phyloP scores from a whole-genome alignment of 768 basidiomycete genomes.

The Tricholomella constricta region DNA sequence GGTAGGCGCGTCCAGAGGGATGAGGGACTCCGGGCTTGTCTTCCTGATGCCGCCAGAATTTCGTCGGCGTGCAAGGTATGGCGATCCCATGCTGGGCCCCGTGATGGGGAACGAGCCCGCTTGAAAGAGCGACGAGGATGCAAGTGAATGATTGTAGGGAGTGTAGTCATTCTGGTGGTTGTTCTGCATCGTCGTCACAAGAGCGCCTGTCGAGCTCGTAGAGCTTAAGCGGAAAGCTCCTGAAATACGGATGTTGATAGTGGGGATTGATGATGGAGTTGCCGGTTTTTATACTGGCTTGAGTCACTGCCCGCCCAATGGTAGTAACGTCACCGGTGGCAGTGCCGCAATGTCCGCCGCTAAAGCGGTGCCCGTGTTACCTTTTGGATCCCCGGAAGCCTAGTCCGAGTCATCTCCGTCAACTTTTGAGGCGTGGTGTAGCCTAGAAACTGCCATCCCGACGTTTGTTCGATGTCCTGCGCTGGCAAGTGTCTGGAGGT shows the following conservation, averaged over 20 bases:
- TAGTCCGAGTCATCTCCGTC: slow-evolving; percentile 15
- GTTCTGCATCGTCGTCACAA: slow-evolving; percentile 28
- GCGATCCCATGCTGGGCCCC: slow-evolving; percentile 2
- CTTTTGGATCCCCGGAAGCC: slow-evolving; percentile 3
- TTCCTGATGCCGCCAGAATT: slow-evolving; percentile 14
- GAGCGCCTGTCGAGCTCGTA: no score
- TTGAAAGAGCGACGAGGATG: slow-evolving; percentile 17
- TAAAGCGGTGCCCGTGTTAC: neutral
- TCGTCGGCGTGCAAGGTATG: slow-evolving; percentile 17
- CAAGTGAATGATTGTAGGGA: slow-evolving; percentile 19
- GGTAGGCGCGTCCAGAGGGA: slow-evolving; percentile 77
- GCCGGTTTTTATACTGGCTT: slow-evolving; percentile 8
- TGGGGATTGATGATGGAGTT: neutral
- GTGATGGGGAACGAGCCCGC: slow-evolving; percentile 11
- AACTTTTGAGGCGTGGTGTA: slow-evolving; percentile 4
- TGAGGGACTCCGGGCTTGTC: slow-evolving; percentile 56
- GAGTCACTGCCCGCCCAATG: slow-evolving; percentile 18
- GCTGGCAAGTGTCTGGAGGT: neutral
- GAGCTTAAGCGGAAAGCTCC: slow-evolving; percentile 8
- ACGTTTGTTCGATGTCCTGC: neutral
- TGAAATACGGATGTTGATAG: neutral
- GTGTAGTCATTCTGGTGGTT: slow-evolving; percentile 17
- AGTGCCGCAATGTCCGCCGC: neutral
- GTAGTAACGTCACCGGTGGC: no score
- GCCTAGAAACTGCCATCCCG: slow-evolving; percentile 9